Conservation (phyloP, 2,329 filamentous ascomycete species). For the Fusarium heterosporum region DNA sequence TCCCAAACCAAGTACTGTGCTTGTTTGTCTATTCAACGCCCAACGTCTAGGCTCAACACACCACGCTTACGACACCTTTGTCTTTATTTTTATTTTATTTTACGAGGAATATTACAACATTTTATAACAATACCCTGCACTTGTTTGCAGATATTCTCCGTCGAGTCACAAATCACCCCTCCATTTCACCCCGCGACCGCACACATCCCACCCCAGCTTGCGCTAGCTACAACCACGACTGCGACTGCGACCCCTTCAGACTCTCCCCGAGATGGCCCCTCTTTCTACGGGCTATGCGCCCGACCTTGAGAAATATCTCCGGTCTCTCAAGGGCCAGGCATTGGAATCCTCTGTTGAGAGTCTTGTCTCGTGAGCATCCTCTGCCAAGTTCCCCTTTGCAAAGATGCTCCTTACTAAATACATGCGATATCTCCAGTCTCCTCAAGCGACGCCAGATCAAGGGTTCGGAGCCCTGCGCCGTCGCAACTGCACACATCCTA, state of each 20-base stretch:
- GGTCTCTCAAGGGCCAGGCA: constrained; percentile 78
- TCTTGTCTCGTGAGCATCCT: constrained; percentile 76
- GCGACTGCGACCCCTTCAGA: constrained; percentile 19
- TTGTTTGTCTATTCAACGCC: constrained; percentile 25
- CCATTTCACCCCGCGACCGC: constrained; percentile 37
- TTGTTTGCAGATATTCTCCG: constrained; percentile 5
- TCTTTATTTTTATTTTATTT: neutral
- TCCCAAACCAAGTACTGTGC: constrained; percentile 19
- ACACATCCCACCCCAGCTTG: constrained; percentile 37
- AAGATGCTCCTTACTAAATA: constrained; percentile 19
- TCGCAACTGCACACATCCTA: constrained; percentile 90
- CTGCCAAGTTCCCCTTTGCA: constrained; percentile 1
- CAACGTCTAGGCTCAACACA: constrained; percentile 8
- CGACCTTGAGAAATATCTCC: constrained; percentile 81
- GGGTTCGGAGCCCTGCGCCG: constrained; percentile 87
- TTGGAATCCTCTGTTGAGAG: constrained; percentile 87
- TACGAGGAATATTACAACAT: neutral
- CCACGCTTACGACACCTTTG: neutral
- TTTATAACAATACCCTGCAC: neutral
- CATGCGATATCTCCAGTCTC: constrained; percentile 64
- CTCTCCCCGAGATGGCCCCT: constrained; percentile 51
- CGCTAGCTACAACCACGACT: constrained; percentile 30
- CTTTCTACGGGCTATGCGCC: constrained; percentile 65
- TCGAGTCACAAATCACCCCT: constrained; percentile 32
- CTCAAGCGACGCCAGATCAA: constrained; percentile 92